Percentiles rank a stretch among this genome's conserved stretches.
Evolutionary conservation across 2,329 filamentous ascomycete genomes (phyloP).

Genomic region (Fusarium poae): DNA sequence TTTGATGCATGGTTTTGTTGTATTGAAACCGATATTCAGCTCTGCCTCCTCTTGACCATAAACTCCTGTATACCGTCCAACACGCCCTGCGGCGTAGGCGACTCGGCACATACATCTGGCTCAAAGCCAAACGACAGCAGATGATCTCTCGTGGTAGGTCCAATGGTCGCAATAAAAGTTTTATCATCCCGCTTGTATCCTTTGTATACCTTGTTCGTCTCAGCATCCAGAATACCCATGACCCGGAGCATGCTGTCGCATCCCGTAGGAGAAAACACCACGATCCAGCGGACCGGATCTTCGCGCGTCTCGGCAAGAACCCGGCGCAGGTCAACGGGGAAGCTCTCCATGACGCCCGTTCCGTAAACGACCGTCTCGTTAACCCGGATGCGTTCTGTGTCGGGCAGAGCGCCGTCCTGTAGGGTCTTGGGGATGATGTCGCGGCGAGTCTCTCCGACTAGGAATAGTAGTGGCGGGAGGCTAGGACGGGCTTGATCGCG

Average conservation of each 20-base stretch:
- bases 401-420: slow-evolving; percentile 67
- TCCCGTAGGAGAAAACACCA: slow-evolving; percentile 78
- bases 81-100: slow-evolving; percentile 85
- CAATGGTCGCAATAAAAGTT: slow-evolving; percentile 86
- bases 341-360: slow-evolving; percentile 84
- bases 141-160: slow-evolving; percentile 88
- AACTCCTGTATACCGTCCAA: slow-evolving; percentile 72
- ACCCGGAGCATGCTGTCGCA: slow-evolving; percentile 71
- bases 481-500: slow-evolving; percentile 52
- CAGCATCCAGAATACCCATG: slow-evolving; percentile 64
- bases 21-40: slow-evolving; percentile 20
- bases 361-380: slow-evolving; percentile 88
- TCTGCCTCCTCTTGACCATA: slow-evolving; percentile 32
- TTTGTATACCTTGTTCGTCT: slow-evolving; percentile 57
- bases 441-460: slow-evolving; percentile 88
- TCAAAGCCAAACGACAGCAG: slow-evolving; percentile 75
- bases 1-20: neutral
- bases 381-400: slow-evolving; percentile 70
- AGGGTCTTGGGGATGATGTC: slow-evolving; percentile 91
- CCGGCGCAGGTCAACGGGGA: slow-evolving; percentile 73
- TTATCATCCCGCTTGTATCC: slow-evolving; percentile 52
- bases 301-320: slow-evolving; percentile 62
- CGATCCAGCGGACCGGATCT: slow-evolving; percentile 72
- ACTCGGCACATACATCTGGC: slow-evolving; percentile 84
- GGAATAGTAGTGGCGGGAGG: slow-evolving; percentile 80